phyloP scores from a whole-genome alignment of 108 stramenopile species.

The Cyclotella sp. region DNA sequence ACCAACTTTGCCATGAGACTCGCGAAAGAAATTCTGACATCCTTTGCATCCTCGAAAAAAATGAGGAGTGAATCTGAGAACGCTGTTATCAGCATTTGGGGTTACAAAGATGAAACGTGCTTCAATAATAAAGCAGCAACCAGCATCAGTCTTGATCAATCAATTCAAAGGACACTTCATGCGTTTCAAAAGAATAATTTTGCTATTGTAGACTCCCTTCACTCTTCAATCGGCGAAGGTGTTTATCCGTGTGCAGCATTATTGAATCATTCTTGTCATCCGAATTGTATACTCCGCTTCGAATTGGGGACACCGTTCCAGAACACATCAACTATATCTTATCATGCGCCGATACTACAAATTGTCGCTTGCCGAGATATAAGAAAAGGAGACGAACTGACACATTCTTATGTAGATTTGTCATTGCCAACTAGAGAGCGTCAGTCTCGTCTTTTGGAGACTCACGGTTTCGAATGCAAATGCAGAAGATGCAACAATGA shows the following conservation, averaged over 20 bases:
- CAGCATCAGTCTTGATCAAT: slow-evolving; percentile 21
- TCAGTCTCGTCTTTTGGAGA: slow-evolving; percentile 36
- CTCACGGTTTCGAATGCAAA: slow-evolving; percentile 68
- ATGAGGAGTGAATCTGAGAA: background rate
- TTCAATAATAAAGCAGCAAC: background rate
- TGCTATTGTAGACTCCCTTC: slow-evolving; percentile 63
- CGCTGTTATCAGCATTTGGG: slow-evolving; percentile 24
- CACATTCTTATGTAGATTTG: slow-evolving; percentile 74
- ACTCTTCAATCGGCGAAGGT: slow-evolving; percentile 53
- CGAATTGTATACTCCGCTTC: slow-evolving; percentile 72
- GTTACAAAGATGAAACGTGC: slow-evolving; percentile 14
- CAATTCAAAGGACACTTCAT: slow-evolving; percentile 31
- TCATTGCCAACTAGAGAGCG: slow-evolving; percentile 47
- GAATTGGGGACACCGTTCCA: slow-evolving; percentile 36
- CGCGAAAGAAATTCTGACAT: slow-evolving; percentile 35
- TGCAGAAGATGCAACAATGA: slow-evolving; percentile 55
- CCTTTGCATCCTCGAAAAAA: slow-evolving; percentile 5
- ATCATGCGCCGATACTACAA: slow-evolving; percentile 41
- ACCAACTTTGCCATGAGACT: slow-evolving; percentile 13
- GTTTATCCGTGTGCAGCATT: slow-evolving; percentile 76
- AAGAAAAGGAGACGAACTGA: slow-evolving; percentile 62
- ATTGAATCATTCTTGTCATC: slow-evolving; percentile 78
- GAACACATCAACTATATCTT: background rate
- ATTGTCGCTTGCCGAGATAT: slow-evolving; percentile 48
- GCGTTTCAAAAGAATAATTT: slow-evolving; percentile 70